A percentile compares a stretch with the other conserved stretches of the same genome.
Evolutionary conservation across 148 eudicot species (phyloP).

Genomic region (Rhododendron vialii): DNA sequence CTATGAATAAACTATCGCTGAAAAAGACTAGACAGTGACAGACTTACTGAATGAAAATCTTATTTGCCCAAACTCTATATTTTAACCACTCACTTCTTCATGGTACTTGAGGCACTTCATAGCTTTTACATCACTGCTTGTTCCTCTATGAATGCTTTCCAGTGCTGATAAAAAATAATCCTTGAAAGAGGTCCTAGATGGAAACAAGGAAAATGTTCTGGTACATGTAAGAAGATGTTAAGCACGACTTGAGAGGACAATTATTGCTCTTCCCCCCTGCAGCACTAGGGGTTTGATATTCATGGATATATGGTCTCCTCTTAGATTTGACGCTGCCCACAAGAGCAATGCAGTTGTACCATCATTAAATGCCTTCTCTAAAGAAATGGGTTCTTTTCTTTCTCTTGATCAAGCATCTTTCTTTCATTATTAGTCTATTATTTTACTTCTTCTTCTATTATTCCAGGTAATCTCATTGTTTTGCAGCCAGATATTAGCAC

Average conservation of each 20-base stretch:
- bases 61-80: neutral
- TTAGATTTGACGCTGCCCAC: neutral
- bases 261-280: neutral
- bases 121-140: neutral
- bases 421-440: neutral
- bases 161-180: neutral
- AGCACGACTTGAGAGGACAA: neutral
- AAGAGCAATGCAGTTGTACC: neutral
- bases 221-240: neutral
- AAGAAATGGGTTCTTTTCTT: neutral
- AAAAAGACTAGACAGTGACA: neutral
- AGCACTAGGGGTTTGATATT: neutral
- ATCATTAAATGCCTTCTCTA: neutral
- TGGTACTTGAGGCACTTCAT: neutral
- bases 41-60: neutral
- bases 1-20: neutral
- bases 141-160: neutral
- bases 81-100: neutral
- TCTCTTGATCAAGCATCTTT: neutral
- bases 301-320: neutral
- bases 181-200: neutral
- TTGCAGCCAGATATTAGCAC: neutral
- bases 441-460: neutral
- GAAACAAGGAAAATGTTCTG: neutral
- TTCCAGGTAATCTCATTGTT: neutral